These are phyloP conservation scores for Penicillium aurantiogriseum DNA, from an alignment of 2,329 filamentous ascomycete genomes.

Conservation along the genomic window DNA sequence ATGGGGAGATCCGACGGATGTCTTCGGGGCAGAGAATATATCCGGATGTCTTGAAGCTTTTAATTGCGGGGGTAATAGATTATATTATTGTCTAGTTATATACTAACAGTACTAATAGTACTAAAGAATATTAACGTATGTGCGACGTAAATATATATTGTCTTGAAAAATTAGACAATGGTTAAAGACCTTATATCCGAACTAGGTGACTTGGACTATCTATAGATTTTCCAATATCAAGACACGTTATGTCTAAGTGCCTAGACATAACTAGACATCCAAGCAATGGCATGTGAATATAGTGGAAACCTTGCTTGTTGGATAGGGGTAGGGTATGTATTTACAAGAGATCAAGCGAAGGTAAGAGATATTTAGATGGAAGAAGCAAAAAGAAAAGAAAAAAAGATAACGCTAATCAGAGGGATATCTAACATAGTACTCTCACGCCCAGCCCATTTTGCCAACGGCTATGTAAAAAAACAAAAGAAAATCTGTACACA, in stretches of 20 bases:
- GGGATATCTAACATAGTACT: constrained; percentile 13
- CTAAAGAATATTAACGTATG: background rate
- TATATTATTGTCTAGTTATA: background rate
- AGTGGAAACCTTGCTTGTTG: background rate
- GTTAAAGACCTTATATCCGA: background rate
- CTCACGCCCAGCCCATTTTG: constrained; percentile 11
- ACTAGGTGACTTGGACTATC: background rate
- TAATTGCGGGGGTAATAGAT: background rate
- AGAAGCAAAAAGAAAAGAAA: background rate
- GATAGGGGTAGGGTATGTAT: background rate
- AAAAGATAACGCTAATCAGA: constrained; percentile 3
- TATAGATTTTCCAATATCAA: too few relatives aligned
- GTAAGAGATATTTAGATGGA: background rate
- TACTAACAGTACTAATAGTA: background rate
- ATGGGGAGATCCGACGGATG: background rate
- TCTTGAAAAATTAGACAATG: background rate
- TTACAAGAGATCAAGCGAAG: background rate
- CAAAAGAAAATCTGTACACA: constrained; percentile 7
- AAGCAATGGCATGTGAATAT: background rate
- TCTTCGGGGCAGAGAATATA: background rate
- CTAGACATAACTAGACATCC: background rate
- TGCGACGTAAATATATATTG: background rate
- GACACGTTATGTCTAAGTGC: too few relatives aligned
- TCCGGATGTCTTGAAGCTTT: background rate
- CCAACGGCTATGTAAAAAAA: constrained; percentile 16